Evolutionary conservation across 2,329 filamentous ascomycete species (phyloP), one percentile per base, ranked within the genome.

Genomic region (Monosporascus sp.): DNA sequence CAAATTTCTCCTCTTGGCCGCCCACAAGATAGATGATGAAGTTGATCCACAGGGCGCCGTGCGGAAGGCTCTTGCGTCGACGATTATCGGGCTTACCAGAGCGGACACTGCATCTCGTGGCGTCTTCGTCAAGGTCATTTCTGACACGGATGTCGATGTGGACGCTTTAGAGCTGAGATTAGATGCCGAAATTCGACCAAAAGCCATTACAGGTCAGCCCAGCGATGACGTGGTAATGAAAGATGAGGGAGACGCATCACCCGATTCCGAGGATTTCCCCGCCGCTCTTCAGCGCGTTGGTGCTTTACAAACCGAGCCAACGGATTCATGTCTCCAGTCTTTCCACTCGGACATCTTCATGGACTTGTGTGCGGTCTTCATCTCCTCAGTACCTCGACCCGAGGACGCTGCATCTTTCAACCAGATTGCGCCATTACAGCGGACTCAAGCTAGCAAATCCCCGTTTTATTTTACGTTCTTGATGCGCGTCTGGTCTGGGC

Each of bases 381-480:
- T 69, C 20, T 72, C 85, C 50, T 63, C 70, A 26, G 47, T 67
- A 15, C 52, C 62, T 5, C 60, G 60, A 37, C 61, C 66, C 2
- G 66, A 65, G 9, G 64, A 73, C n/a, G 65, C 81, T 8, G 65
- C 71, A 51, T 72, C 72, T 51, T 84, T 87, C 57, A 78, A 86
- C 51, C 68, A 77, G 8, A 69, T 78, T 7, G 73, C 82, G 0
- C 73, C 83, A 46, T 70, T 91, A 11, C 74, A 78, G 50, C 78
- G 77, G 37, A 69, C 78, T 26, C 68, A 74, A 6, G 85, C 83
- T 1, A 71, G 81, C 37, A 78, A 81, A 48, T 78, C 83, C 37
- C 80, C 84, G 40, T 82, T 88, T 22, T 91, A 87, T 62, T 74
- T 91, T 53, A 87, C 84, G 17, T 93, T 96, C 68, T 86, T 93